phyloP scores from a whole-genome alignment of 1,284 basidiomycete species.

The Ustanciosporium gigantosporum region DNA sequence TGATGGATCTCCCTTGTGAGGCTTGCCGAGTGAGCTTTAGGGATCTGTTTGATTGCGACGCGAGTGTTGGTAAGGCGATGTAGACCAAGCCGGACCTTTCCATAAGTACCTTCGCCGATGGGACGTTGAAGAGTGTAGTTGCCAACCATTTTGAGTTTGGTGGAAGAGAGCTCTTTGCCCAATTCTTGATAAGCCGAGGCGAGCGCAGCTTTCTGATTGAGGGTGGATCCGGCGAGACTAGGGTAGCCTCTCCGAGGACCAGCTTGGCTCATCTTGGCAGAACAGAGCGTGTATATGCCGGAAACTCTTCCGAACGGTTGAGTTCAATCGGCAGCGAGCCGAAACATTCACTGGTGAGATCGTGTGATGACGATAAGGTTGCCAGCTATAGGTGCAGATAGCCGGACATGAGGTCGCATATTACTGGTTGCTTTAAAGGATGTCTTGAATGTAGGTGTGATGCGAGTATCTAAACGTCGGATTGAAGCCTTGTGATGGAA shows the following conservation, averaged over 20 bases:
- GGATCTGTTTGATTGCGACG: conserved; percentile 94
- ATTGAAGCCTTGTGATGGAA: no score
- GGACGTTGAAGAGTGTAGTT: conserved; percentile 93
- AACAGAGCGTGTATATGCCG: no score
- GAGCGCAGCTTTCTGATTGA: conserved; percentile 63
- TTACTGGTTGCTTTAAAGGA: no score
- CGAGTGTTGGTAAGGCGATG: conserved; percentile 74
- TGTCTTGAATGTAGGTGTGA: no score
- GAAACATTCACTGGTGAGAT: no score
- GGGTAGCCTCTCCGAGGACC: conserved; percentile 16
- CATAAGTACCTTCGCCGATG: conserved; percentile 91
- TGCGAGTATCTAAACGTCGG: no score
- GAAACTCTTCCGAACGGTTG: no score
- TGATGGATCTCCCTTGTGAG: conserved; percentile 97
- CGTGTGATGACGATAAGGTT: no score
- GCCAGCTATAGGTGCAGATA: no score
- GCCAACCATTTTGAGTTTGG: conserved; percentile 85
- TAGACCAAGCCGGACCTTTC: conserved; percentile 87
- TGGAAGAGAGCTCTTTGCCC: conserved; percentile 86
- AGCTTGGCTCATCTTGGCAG: neutral
- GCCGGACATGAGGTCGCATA: no score
- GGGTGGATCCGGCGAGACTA: conserved; percentile 23
- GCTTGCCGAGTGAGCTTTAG: conserved; percentile 74
- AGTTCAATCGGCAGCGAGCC: no score
- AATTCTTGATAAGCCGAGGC: conserved; percentile 94